Evolutionary conservation across 805 yeast species (phyloP).

Genomic region (Candida suzukii): DNA sequence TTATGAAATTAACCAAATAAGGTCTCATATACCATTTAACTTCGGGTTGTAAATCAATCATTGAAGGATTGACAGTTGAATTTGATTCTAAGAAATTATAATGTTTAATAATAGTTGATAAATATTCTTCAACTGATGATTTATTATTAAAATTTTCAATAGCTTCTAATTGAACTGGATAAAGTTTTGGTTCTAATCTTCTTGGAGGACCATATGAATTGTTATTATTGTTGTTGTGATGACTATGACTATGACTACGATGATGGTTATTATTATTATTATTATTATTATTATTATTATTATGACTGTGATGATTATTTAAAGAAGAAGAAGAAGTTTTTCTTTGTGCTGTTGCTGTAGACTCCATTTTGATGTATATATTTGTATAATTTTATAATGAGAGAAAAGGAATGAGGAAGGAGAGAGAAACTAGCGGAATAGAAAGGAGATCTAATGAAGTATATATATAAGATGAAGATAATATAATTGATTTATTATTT

Average conservation of each 20-base stretch:
- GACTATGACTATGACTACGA: no score
- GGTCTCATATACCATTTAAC: constrained; percentile 67
- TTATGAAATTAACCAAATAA: constrained; percentile 69
- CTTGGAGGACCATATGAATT: constrained; percentile 33
- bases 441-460: no score
- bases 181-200: constrained; percentile 21
- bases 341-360: no score
- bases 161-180: constrained; percentile 37
- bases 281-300: not conserved
- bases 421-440: not conserved
- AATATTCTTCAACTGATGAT: constrained; percentile 35
- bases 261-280: not conserved
- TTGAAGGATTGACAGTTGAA: constrained; percentile 34
- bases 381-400: not conserved
- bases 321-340: no score
- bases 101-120: constrained; percentile 30
- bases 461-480: not conserved
- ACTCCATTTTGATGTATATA: not conserved
- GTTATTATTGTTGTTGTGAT: not conserved
- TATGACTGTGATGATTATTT: no score
- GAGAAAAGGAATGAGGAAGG: not conserved
- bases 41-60: constrained; percentile 86
- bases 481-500: not conserved
- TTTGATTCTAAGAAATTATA: constrained; percentile 32
- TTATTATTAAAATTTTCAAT: constrained; percentile 40